Conservation (phyloP, 352 stramenopile genomes). For the Globisporangium uncinulatum region DNA sequence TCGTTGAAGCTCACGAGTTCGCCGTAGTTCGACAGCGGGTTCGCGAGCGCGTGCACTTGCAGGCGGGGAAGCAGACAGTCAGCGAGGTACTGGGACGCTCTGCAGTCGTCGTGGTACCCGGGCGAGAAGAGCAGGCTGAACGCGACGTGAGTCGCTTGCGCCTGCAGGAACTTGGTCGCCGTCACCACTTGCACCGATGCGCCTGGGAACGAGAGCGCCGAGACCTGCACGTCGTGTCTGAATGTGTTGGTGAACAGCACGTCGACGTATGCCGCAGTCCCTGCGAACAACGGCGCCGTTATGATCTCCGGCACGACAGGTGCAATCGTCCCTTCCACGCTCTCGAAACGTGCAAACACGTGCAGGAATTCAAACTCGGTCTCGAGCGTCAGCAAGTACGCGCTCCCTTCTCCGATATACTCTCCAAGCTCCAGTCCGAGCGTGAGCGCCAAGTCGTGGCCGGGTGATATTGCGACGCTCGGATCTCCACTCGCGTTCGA, state of each 20-base stretch:
- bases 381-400: slow-evolving; percentile 29
- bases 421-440: slow-evolving; percentile 22
- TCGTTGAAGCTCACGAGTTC: slow-evolving; percentile 26
- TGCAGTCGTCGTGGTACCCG: slow-evolving; percentile 21
- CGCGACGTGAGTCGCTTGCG: background rate
- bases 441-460: slow-evolving; percentile 20
- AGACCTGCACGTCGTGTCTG: slow-evolving; percentile 21
- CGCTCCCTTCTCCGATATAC: slow-evolving; percentile 18
- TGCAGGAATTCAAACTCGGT: slow-evolving; percentile 35
- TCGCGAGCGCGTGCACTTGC: background rate
- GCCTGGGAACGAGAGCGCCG: slow-evolving; percentile 5
- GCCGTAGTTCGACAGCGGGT: slow-evolving; percentile 32
- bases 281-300: slow-evolving; percentile 34
- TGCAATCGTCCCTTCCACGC: slow-evolving; percentile 25
- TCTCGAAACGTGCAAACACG: slow-evolving; percentile 23
- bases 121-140: slow-evolving; percentile 28
- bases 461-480: slow-evolving; percentile 19
- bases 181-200: slow-evolving; percentile 5
- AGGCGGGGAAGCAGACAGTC: slow-evolving; percentile 30
- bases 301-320: slow-evolving; percentile 21
- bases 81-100: slow-evolving; percentile 19
- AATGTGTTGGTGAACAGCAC: slow-evolving; percentile 45
- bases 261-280: slow-evolving; percentile 20
- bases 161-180: slow-evolving; percentile 1
- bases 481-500: too few species aligned